Percentiles rank a stretch among this genome's conserved stretches.
Evolutionary conservation across 805 yeast species (phyloP).

Genomic region (Pichia ethanolica): DNA sequence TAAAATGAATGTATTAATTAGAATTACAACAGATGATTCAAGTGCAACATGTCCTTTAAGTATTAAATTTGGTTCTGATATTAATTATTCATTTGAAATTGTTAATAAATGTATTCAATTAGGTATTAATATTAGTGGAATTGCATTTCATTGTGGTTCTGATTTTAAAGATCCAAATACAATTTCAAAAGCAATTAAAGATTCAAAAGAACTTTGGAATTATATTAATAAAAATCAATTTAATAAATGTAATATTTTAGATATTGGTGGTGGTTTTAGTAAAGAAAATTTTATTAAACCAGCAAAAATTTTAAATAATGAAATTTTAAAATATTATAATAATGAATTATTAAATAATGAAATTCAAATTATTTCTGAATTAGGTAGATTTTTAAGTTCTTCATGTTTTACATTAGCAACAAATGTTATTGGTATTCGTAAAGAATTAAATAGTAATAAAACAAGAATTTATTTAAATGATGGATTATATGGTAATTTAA

Average conservation of each 20-base stretch:
- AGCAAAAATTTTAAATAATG: slow-evolving; percentile 44
- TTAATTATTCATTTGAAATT: slow-evolving; percentile 45
- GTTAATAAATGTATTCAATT: slow-evolving; percentile 55
- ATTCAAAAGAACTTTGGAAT: slow-evolving; percentile 63
- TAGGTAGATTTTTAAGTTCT: slow-evolving; percentile 87
- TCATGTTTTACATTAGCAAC: slow-evolving; percentile 79
- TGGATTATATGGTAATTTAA: slow-evolving; percentile 93
- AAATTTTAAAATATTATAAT: slow-evolving; percentile 59
- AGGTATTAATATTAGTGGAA: slow-evolving; percentile 65
- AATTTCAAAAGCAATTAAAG: slow-evolving; percentile 61
- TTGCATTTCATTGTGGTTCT: slow-evolving; percentile 93
- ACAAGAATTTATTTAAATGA: slow-evolving; percentile 86
- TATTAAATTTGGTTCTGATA: slow-evolving; percentile 80
- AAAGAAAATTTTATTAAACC: slow-evolving; percentile 50
- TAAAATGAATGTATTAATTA: slow-evolving; percentile 56
- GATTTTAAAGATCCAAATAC: slow-evolving; percentile 74
- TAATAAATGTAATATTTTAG: slow-evolving; percentile 43
- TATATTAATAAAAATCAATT: slow-evolving; percentile 39
- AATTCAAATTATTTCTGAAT: slow-evolving; percentile 71
- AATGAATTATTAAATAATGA: slow-evolving; percentile 20
- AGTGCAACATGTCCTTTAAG: slow-evolving; percentile 80
- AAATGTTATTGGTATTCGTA: slow-evolving; percentile 78
- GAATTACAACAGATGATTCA: slow-evolving; percentile 86
- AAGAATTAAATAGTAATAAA: slow-evolving; percentile 20
- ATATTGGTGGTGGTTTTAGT: slow-evolving; percentile 92